These are phyloP conservation scores for Talaromyces piceae DNA, from an alignment of 2,329 filamentous ascomycete species.

Conservation along the genomic window DNA sequence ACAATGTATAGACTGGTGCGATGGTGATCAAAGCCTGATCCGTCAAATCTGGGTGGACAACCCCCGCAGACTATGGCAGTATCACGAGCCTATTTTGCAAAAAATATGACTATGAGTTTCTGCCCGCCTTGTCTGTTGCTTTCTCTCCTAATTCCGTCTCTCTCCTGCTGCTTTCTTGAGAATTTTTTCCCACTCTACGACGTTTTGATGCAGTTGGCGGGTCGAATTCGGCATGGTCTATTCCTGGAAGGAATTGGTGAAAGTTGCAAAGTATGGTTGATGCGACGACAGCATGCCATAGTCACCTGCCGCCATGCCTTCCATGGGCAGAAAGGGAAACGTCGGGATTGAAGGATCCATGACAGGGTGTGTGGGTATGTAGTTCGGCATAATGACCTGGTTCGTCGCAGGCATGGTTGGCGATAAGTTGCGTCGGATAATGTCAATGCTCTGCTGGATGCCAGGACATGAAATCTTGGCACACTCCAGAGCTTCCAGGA, in stretches of 20 bases:
- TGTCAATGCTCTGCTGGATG: background rate
- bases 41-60: conserved; percentile 8
- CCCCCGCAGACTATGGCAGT: conserved; percentile 7
- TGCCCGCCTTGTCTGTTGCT: background rate
- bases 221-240: background rate
- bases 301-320: background rate
- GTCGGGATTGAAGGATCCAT: background rate
- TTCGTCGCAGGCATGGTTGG: background rate
- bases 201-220: background rate
- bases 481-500: background rate
- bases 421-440: background rate
- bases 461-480: background rate
- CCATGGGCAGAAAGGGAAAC: background rate
- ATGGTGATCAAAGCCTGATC: background rate
- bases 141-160: background rate
- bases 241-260: background rate
- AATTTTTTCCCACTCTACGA: background rate
- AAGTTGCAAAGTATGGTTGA: background rate
- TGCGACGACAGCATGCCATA: conserved; percentile 1
- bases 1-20: conserved; percentile 4
- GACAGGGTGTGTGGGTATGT: background rate
- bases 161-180: background rate
- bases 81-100: background rate
- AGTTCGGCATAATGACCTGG: background rate
- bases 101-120: background rate